Evolutionary conservation across 2,329 filamentous ascomycete species (phyloP).

Genomic region (Dichotomopilus funicola): DNA sequence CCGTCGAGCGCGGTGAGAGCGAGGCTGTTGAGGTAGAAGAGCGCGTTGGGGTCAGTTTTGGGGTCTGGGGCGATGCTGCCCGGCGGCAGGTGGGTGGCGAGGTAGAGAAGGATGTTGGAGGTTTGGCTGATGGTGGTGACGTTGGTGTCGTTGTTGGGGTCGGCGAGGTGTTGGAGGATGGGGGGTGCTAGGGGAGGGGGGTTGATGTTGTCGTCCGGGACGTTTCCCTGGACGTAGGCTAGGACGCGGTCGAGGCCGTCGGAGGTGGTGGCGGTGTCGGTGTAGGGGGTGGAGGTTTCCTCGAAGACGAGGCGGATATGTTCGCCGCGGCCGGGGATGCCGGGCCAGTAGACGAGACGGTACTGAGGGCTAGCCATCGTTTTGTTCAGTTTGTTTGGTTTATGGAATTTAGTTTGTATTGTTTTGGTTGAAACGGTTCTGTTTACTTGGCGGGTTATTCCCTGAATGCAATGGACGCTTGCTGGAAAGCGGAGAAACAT

Average conservation of each 20-base stretch:
- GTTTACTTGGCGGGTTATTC: too few relatives aligned
- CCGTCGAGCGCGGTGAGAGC: conserved; percentile 65
- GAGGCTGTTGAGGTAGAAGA: conserved; percentile 56
- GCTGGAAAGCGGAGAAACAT: too few relatives aligned
- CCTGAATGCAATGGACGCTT: too few relatives aligned
- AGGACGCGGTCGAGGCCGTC: conserved; percentile 48
- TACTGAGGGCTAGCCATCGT: conserved; percentile 31
- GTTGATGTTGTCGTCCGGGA: conserved; percentile 48
- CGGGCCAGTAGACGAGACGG: conserved; percentile 65
- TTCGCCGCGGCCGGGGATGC: conserved; percentile 67
- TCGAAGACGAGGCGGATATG: conserved; percentile 67
- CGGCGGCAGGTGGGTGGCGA: conserved; percentile 51
- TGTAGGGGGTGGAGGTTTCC: conserved; percentile 58
- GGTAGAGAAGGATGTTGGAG: conserved; percentile 65
- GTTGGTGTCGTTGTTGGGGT: too few relatives aligned
- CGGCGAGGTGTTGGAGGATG: conserved; percentile 53
- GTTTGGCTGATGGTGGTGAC: conserved; percentile 58
- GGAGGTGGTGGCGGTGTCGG: conserved; percentile 46
- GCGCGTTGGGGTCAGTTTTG: conserved; percentile 36
- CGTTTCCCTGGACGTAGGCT: conserved; percentile 38
- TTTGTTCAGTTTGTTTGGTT: too few relatives aligned
- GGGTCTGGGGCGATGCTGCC: conserved; percentile 37
- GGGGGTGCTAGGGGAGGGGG: conserved; percentile 63
- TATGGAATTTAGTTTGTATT: too few relatives aligned
- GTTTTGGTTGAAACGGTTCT: too few relatives aligned